Conservation (phyloP, 2,329 filamentous ascomycete genomes). For the Graphium sp. region DNA sequence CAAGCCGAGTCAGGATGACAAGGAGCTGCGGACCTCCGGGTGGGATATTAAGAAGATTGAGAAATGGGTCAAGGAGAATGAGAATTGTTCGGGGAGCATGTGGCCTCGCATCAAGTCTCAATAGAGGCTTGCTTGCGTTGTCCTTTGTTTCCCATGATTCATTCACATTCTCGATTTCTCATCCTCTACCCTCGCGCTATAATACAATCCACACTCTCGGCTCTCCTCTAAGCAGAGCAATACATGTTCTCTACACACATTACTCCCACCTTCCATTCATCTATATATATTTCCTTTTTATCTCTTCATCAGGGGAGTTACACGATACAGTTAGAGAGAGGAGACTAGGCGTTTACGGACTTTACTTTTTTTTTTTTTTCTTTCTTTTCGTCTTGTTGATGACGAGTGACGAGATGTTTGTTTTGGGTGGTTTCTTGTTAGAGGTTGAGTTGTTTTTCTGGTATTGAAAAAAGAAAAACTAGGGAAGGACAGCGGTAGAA, state of each 20-base stretch:
- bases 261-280: too few species aligned
- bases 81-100: conserved; percentile 14
- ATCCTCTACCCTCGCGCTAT: too few species aligned
- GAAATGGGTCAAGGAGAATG: conserved; percentile 19
- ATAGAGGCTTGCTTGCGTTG: neutral
- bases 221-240: too few species aligned
- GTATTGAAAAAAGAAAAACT: too few species aligned
- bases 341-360: neutral
- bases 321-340: conserved; percentile 1
- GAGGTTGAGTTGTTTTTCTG: too few species aligned
- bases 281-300: conserved; percentile 1
- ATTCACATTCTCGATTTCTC: too few species aligned
- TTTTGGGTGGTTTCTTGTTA: too few species aligned
- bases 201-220: too few species aligned
- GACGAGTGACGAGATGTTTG: too few species aligned
- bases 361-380: conserved; percentile 1
- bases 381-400: neutral
- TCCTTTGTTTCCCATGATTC: too few species aligned
- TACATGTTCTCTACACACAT: too few species aligned
- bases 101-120: conserved; percentile 12
- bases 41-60: conserved; percentile 23
- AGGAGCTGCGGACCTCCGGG: conserved; percentile 18
- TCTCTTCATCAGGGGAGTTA: neutral
- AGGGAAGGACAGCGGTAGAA: too few species aligned
- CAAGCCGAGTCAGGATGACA: conserved; percentile 11